Evolutionary conservation across 83 land plant species (phyloP), one percentile per base, ranked within the genome.

Genomic region (Diphasiastrum complanatum): DNA sequence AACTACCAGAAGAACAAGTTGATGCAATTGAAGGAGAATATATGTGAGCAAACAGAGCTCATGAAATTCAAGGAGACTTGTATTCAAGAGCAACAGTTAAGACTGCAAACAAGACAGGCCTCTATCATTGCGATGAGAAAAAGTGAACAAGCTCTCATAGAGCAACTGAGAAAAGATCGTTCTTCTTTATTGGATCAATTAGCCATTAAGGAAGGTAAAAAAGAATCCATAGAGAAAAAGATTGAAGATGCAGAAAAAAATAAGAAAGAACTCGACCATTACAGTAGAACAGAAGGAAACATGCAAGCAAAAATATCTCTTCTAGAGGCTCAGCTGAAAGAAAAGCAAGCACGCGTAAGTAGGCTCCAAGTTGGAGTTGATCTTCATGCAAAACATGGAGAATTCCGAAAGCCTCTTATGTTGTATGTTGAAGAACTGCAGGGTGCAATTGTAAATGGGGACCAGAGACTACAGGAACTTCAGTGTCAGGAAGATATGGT

Each of bases 351-450:
- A 34, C 28, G 33, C 25, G 22, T 62, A 3, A 63, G 25, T 18
- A 69, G 58, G 28, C 46, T 62, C 18, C 37, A 69, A 41, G 2
- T 40, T n/a, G 20, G 57, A 35, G 31, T 23, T 37, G 37, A 8
- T 40, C 30, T 30, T 62, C 55, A 14, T 14, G 25, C 22, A 4
- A 20, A 32, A 45, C 10, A 11, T 6, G 5, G 3, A 8, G 30
- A 5, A 10, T 22, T 36, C 4, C 33, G n/a, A 2, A 32, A 22
- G 2, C 18, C 38, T 14, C n/a, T 68, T 3, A 26, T 47, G 24
- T 37, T 36, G 19, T 67, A 67, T 53, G 26, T 41, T 23, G 59
- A 51, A 33, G 72, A 69, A 4, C 55, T 63, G 29, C 29, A 34
- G 22, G 26, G 33, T 31, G 12, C 52, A 11, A 37, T 69, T 5